Evolutionary conservation across 2,329 filamentous ascomycete genomes (phyloP), one percentile per base, ranked within the genome.

Genomic region (Diaporthe vaccinii): DNA sequence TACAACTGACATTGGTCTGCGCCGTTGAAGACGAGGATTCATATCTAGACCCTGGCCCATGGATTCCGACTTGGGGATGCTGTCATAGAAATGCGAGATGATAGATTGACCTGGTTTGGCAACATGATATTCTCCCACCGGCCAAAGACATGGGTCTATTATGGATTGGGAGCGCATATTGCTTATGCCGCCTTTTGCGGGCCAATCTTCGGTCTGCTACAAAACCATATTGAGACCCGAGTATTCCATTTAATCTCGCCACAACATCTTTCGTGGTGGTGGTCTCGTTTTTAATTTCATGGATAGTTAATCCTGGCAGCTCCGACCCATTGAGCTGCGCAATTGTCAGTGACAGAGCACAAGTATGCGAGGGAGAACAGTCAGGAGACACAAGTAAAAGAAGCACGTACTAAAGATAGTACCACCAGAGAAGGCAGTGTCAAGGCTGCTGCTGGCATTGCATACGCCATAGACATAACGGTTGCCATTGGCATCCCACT

Each of bases 391-490:
- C n/a, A 44, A 31, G 25, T 0, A 7, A 28, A 46, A 7, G 2
- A 46, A 3, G 0, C 9, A n/a, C 39, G 4, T 46, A 65, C 59
- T 31, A n/a, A 46, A 46, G 12, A 65, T 9, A 65, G 15, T 46
- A 15, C 59, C 59, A 44, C 59, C 59, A 2, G 59, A 65, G 25
- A 65, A 65, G 25, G 59, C 39, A 10, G 59, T 46, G 9, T 65
- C 59, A 46, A 46, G 25, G 59, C 20, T 20, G 25, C 39, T 65
- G 15, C 15, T 22, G 15, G 39, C 59, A 31, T 39, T 65, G 59
- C 39, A 46, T 6, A 65, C 39, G n/a, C 59, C 59, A 44, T 65
- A 65, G 17, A 65, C 59, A n/a, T 46, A 65, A 28, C 59, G 59
- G 39, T 31, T 46, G 15, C 59, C 59, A 46, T 46, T 65, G 4